phyloP scores from a whole-genome alignment of 2,329 filamentous ascomycete genomes.

The Ambrosiella cleistominuta region DNA sequence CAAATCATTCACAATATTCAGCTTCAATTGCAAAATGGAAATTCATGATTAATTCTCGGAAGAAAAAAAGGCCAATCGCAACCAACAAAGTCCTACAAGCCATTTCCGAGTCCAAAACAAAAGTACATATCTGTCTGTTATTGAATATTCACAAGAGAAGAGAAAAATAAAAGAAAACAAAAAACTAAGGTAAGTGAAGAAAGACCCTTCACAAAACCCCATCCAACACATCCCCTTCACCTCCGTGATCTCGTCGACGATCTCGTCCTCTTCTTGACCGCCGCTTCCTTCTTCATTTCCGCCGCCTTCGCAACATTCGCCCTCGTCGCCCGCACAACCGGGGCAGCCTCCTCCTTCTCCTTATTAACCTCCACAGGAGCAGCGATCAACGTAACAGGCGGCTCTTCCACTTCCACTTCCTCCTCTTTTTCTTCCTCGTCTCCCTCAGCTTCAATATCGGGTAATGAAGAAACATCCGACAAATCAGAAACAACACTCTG shows the following conservation, averaged over 20 bases:
- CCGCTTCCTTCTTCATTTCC: background rate
- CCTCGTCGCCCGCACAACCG: conserved; percentile 6
- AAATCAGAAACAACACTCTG: conserved; percentile 9
- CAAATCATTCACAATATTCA: too few relatives aligned
- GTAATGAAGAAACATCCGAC: conserved; percentile 9
- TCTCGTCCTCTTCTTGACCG: conserved; percentile 15
- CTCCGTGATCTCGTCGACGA: conserved; percentile 14
- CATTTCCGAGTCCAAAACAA: too few relatives aligned
- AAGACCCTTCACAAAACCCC: background rate
- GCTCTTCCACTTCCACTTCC: background rate
- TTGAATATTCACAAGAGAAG: too few relatives aligned
- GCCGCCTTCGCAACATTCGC: conserved; percentile 6
- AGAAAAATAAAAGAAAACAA: too few relatives aligned
- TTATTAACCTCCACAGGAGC: background rate
- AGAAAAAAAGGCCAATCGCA: too few relatives aligned
- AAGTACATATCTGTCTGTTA: too few relatives aligned
- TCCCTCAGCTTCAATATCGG: conserved; percentile 5
- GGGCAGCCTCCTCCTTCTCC: conserved; percentile 5
- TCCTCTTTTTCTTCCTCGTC: background rate
- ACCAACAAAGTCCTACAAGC: too few relatives aligned
- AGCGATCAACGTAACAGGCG: background rate
- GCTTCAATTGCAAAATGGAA: too few relatives aligned
- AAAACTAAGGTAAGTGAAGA: background rate
- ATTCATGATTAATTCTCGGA: too few relatives aligned
- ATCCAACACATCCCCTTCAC: background rate